These are phyloP conservation scores for Fusarium sp. DNA, from an alignment of 2,329 filamentous ascomycete species.

Conservation along the genomic window DNA sequence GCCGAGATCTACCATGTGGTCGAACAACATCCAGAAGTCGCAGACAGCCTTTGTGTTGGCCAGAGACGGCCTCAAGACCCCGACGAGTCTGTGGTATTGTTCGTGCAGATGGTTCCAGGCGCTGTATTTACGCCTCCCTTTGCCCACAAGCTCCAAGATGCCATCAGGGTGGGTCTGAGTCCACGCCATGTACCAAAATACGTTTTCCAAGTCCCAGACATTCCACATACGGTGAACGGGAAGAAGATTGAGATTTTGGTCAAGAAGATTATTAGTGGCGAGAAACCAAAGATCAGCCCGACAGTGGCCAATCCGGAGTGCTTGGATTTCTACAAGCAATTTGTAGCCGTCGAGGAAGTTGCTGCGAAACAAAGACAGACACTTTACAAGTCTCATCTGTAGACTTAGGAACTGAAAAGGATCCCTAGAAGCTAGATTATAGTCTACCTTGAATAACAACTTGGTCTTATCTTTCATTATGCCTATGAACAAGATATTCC, in stretches of 20 bases:
- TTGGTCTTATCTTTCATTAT: no score
- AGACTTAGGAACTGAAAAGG: no score
- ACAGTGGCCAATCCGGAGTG: slow-evolving; percentile 15
- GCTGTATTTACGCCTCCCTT: neutral
- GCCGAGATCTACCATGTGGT: slow-evolving; percentile 24
- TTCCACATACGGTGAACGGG: slow-evolving; percentile 12
- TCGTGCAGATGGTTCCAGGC: slow-evolving; percentile 7
- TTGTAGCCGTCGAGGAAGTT: neutral
- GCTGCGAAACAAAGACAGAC: no score
- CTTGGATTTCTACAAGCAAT: slow-evolving; percentile 3
- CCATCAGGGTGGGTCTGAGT: slow-evolving; percentile 6
- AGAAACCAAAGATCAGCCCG: neutral
- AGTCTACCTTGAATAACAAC: no score
- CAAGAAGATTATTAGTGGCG: slow-evolving; percentile 17
- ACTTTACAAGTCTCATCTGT: no score
- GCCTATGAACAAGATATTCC: no score
- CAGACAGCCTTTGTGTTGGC: slow-evolving; percentile 16
- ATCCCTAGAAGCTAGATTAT: no score
- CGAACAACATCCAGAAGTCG: neutral
- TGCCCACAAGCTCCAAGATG: neutral
- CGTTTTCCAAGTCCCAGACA: slow-evolving; percentile 14
- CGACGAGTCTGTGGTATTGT: slow-evolving; percentile 16
- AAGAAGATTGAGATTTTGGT: slow-evolving; percentile 27
- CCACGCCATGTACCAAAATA: slow-evolving; percentile 16
- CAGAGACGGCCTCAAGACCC: slow-evolving; percentile 13